These are phyloP conservation scores for Pulveroboletus sp. DNA, from an alignment of 768 basidiomycete genomes.

Conservation along the genomic window DNA sequence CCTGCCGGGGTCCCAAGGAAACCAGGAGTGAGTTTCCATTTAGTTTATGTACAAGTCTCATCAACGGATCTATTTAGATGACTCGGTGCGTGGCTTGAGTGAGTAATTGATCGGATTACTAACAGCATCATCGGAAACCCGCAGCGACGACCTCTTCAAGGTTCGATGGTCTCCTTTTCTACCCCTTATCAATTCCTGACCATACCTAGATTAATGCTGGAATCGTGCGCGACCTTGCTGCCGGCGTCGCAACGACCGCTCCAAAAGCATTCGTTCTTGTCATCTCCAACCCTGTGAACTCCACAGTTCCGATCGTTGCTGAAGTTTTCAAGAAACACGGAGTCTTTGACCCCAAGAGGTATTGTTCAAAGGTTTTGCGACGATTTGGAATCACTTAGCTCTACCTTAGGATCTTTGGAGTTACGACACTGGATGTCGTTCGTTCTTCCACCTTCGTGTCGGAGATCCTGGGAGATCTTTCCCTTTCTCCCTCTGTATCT, in stretches of 20 bases:
- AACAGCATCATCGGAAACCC: conserved; percentile 1
- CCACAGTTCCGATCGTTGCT: conserved; percentile 94
- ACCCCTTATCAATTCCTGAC: neutral
- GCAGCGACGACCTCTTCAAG: conserved; percentile 94
- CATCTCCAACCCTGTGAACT: conserved; percentile 99
- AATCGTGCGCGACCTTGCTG: conserved; percentile 91
- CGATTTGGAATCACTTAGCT: neutral
- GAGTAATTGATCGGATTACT: conserved; percentile 5
- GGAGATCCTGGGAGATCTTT: conserved; percentile 65
- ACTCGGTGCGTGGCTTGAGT: conserved; percentile 38
- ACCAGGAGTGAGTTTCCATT: conserved; percentile 65
- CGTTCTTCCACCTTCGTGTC: conserved; percentile 96
- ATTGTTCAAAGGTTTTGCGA: conserved; percentile 13
- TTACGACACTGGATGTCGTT: conserved; percentile 96
- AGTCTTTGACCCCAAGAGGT: conserved; percentile 92
- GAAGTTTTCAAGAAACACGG: conserved; percentile 93
- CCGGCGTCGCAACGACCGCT: conserved; percentile 75
- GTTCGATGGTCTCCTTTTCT: conserved; percentile 36
- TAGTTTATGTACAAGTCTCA: neutral
- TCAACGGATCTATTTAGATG: conserved; percentile 37
- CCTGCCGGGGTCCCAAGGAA: conserved; percentile 97
- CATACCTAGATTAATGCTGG: conserved; percentile 87
- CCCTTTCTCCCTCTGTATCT: conserved; percentile 56
- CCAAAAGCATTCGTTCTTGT: conserved; percentile 94
- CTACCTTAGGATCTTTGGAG: conserved; percentile 80